These are phyloP conservation scores for Teunomyces funiuensis DNA, from an alignment of 805 yeast genomes.

Conservation along the genomic window DNA sequence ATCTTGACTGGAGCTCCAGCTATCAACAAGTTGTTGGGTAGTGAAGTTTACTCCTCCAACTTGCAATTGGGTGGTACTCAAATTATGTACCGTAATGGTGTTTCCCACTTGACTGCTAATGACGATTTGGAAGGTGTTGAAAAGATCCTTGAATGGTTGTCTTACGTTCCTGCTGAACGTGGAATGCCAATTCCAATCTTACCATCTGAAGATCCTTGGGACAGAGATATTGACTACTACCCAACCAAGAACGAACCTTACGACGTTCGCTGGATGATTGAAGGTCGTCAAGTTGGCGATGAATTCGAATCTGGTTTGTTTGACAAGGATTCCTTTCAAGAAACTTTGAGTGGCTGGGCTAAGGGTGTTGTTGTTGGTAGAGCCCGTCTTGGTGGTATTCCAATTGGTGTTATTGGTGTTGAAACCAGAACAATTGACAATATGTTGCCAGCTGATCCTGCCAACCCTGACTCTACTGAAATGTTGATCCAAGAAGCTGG, in stretches of 20 bases:
- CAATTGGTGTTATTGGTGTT: slow-evolving; percentile 96
- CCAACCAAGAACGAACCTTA: slow-evolving; percentile 74
- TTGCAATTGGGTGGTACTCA: slow-evolving; percentile 99
- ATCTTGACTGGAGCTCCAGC: slow-evolving; percentile 99
- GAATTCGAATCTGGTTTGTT: slow-evolving; percentile 84
- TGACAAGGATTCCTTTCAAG: slow-evolving; percentile 91
- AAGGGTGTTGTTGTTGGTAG: slow-evolving; percentile 98
- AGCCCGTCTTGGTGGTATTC: slow-evolving; percentile 98
- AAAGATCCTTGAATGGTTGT: slow-evolving; percentile 92
- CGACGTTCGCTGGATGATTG: slow-evolving; percentile 94
- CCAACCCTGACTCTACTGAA: slow-evolving; percentile 94
- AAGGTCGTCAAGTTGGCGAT: slow-evolving; percentile 68
- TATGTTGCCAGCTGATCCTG: slow-evolving; percentile 95
- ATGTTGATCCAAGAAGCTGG: slow-evolving; percentile 91
- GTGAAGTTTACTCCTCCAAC: slow-evolving; percentile 96
- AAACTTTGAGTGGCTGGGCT: slow-evolving; percentile 98
- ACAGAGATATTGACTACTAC: slow-evolving; percentile 80
- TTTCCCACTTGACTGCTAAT: slow-evolving; percentile 93
- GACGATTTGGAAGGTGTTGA: slow-evolving; percentile 97
- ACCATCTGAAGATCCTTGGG: slow-evolving; percentile 85
- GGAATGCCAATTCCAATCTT: slow-evolving; percentile 88
- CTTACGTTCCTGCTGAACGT: slow-evolving; percentile 90
- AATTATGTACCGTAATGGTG: slow-evolving; percentile 98
- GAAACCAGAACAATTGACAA: slow-evolving; percentile 91
- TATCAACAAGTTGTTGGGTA: slow-evolving; percentile 91